Evolutionary conservation across 768 basidiomycete genomes (phyloP).

Genomic region (Tylopilus rubrobrunneus): DNA sequence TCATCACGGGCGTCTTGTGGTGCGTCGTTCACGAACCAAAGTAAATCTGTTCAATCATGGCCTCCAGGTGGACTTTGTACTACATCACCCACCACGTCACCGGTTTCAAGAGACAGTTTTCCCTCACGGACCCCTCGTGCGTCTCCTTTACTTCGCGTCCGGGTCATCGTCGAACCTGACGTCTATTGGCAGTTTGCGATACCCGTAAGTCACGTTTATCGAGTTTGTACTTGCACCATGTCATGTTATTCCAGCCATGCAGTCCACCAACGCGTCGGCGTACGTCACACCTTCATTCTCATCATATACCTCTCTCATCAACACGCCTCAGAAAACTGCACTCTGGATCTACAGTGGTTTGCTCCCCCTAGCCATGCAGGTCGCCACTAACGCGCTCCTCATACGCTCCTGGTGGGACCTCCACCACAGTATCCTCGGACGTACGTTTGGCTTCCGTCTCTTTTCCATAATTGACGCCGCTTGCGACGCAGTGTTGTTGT

Average conservation of each 20-base stretch:
- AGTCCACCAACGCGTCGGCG: conserved; percentile 59
- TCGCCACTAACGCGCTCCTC: conserved; percentile 64
- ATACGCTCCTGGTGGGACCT: conserved; percentile 84
- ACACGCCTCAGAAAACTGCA: conserved; percentile 29
- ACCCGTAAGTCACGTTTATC: conserved; percentile 32
- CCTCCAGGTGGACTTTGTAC: conserved; percentile 50
- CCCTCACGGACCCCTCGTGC: conserved; percentile 69
- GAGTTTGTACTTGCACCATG: too few species aligned
- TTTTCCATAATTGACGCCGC: not conserved
- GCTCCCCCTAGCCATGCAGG: conserved; percentile 65
- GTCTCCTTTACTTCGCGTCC: conserved; percentile 24
- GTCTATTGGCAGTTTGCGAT: conserved; percentile 27
- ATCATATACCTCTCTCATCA: not conserved
- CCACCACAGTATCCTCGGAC: conserved; percentile 55
- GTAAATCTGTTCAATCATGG: not conserved
- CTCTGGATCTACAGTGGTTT: conserved; percentile 42
- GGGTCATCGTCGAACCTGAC: conserved; percentile 9
- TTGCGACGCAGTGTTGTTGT: conserved; percentile 52
- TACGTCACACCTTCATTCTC: conserved; percentile 31
- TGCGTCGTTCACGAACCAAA: conserved; percentile 31
- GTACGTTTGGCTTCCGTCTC: conserved; percentile 10
- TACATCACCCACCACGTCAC: conserved; percentile 50
- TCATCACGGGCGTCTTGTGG: conserved; percentile 60
- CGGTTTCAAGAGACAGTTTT: conserved; percentile 77
- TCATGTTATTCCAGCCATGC: conserved; percentile 44